Evolutionary conservation across 192 early-diverging fungal genomes (phyloP).

Genomic region (Rhizoclosmatium sp.): DNA sequence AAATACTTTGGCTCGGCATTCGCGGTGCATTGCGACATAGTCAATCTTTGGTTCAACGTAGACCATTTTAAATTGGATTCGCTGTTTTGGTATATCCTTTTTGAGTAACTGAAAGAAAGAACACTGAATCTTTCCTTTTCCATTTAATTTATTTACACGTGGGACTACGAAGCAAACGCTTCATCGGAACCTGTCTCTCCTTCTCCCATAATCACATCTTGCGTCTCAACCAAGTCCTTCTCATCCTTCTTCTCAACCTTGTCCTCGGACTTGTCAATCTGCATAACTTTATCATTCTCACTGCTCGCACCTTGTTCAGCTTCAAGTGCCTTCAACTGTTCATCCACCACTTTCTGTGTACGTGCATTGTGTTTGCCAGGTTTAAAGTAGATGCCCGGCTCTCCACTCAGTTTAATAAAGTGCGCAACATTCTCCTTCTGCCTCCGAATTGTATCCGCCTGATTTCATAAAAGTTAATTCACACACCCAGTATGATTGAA

Average conservation of each 20-base stretch:
- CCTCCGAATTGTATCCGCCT: background rate
- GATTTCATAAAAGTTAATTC: too few species aligned
- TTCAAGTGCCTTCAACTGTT: background rate
- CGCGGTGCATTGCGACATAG: conserved; percentile 4
- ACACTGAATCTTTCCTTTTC: too few species aligned
- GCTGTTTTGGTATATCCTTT: too few species aligned
- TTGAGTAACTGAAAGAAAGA: too few species aligned
- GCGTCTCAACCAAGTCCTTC: background rate
- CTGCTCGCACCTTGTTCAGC: background rate
- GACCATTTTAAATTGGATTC: background rate
- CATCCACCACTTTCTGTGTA: background rate
- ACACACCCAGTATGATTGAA: background rate
- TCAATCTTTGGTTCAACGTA: conserved; percentile 16
- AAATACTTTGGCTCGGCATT: conserved; percentile 19
- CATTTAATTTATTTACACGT: too few species aligned
- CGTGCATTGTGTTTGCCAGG: conserved; percentile 21
- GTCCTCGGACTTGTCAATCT: background rate
- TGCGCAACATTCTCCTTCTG: conserved; percentile 4
- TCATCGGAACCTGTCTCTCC: background rate
- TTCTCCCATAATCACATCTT: background rate
- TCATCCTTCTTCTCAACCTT: background rate
- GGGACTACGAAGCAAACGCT: background rate
- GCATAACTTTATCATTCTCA: background rate
- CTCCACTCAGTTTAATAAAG: background rate
- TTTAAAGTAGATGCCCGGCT: conserved; percentile 12